These are phyloP conservation scores for Leishmania amazonensis DNA, from an alignment of 208 protist species.

Conservation along the genomic window DNA sequence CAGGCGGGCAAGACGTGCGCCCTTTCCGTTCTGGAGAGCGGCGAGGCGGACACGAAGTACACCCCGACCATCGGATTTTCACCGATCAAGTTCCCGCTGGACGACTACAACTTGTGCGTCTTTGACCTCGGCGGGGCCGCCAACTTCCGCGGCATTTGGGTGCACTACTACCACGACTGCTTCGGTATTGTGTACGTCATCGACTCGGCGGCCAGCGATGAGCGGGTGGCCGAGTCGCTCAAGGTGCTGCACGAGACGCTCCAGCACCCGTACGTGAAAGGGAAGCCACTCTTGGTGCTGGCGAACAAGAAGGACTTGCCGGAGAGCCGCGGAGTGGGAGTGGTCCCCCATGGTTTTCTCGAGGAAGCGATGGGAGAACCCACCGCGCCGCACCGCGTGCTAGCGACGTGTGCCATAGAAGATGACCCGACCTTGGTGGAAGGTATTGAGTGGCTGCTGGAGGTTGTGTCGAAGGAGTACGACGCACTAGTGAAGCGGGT, in stretches of 20 bases:
- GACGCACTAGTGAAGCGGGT: conserved; percentile 63
- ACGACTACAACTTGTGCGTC: conserved; percentile 87
- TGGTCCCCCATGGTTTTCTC: conserved; percentile 84
- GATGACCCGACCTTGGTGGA: conserved; percentile 76
- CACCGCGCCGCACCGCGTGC: conserved; percentile 54
- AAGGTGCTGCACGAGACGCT: conserved; percentile 80
- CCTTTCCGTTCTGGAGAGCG: conserved; percentile 96
- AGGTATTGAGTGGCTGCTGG: conserved; percentile 89
- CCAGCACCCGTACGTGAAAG: conserved; percentile 91
- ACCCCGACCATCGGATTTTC: conserved; percentile 90
- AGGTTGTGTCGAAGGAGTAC: conserved; percentile 62
- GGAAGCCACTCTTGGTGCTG: conserved; percentile 98
- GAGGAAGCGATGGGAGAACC: conserved; percentile 44
- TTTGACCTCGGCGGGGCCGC: conserved; percentile 91
- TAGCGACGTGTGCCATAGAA: conserved; percentile 77
- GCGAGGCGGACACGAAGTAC: conserved; percentile 94
- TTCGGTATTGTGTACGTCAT: conserved; percentile 91
- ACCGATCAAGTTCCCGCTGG: conserved; percentile 85
- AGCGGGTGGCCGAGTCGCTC: conserved; percentile 66
- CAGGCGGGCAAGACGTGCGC: conserved; percentile 98
- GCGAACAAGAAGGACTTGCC: conserved; percentile 99
- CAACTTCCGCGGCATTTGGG: conserved; percentile 93
- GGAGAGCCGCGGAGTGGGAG: conserved; percentile 60
- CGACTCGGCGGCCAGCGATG: conserved; percentile 73
- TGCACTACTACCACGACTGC: conserved; percentile 93